Evolutionary conservation across 2,329 filamentous ascomycete species (phyloP), one percentile per base, ranked within the genome.

Genomic region (Sporothrix schenckii): DNA sequence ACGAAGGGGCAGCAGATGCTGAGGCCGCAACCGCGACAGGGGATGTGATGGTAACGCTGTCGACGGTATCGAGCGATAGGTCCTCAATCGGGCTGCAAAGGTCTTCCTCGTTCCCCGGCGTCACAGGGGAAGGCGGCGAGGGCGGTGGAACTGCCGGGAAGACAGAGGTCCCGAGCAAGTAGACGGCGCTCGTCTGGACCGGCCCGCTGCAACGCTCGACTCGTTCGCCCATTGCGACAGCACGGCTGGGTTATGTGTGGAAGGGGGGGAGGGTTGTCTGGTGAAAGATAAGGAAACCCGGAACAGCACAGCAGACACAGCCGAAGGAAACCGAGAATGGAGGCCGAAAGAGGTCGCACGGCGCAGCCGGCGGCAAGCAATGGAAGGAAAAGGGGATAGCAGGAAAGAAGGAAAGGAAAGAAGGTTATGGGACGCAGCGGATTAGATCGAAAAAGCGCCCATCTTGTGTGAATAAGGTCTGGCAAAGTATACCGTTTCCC

Each of bases 121-220:
- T 81, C 19, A 78, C 77, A 13, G 81, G 84, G 13, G 83, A 85
- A 1, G 84, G 84, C 4, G 84, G 84, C 4, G 84, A 85, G 0
- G 82, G 83, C n/a, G 84, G 83, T 2, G 83, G 82, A 1, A 81
- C 76, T 0, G 80, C 79, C 52, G 79, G 75, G 58, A 78, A 78
- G 47, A 80, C 77, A n/a, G 76, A 75, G 41, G 74, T 74, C 21
- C 81, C 79, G 30, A 85, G 79, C 11, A 86, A 77, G 53, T 84
- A 83, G 30, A 86, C 83, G 39, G 83, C 82, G 74, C 83, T 85
- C 72, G 82, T 85, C 75, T 86, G 84, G 27, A 86, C 81, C 3
- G 80, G 82, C 3, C 71, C 63, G 19, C 63, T 21, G 27, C 63
- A 66, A 24, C 61, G 61, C 10, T 65, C 61, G 21, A 16, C 39